phyloP scores from a whole-genome alignment of 331 rosid genomes.

The Malus hybrid region DNA sequence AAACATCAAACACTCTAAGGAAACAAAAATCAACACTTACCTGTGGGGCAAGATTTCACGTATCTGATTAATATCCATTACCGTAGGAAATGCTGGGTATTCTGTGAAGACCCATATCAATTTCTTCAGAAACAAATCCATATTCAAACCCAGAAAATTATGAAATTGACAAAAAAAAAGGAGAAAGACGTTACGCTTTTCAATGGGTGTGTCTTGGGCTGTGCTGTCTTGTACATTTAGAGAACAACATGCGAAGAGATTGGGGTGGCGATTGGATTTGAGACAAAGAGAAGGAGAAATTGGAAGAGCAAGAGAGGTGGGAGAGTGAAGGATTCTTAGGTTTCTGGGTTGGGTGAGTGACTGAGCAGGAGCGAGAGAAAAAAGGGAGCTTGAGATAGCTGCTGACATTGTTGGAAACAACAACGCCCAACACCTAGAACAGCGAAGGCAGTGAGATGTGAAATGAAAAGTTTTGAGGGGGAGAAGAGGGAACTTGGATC shows the following conservation, averaged over 20 bases:
- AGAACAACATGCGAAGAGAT: not conserved
- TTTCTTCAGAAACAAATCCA: not conserved
- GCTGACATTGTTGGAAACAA: slow-evolving; percentile 17
- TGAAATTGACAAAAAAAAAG: not conserved
- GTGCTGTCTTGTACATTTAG: not conserved
- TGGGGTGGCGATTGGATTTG: slow-evolving; percentile 2
- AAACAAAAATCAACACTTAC: slow-evolving; percentile 15
- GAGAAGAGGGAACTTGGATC: too few species aligned
- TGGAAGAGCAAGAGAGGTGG: slow-evolving; percentile 8
- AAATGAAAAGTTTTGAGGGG: not conserved
- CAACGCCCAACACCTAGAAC: not conserved
- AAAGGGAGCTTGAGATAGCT: slow-evolving; percentile 11
- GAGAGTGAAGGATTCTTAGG: not conserved
- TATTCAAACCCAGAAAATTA: not conserved
- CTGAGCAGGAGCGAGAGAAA: slow-evolving; percentile 15
- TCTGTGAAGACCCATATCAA: slow-evolving; percentile 9
- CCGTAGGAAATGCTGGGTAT: slow-evolving; percentile 55
- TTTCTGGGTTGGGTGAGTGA: slow-evolving; percentile 13
- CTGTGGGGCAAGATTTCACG: slow-evolving; percentile 85
- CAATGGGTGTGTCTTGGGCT: slow-evolving; percentile 8
- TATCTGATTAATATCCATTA: slow-evolving; percentile 80
- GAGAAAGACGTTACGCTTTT: slow-evolving; percentile 1
- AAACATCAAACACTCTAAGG: not conserved
- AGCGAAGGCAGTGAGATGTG: not conserved
- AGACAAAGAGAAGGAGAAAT: not conserved